These are phyloP conservation scores for Gynandropsis gynandra DNA, from an alignment of 345 rosid genomes.

Conservation along the genomic window DNA sequence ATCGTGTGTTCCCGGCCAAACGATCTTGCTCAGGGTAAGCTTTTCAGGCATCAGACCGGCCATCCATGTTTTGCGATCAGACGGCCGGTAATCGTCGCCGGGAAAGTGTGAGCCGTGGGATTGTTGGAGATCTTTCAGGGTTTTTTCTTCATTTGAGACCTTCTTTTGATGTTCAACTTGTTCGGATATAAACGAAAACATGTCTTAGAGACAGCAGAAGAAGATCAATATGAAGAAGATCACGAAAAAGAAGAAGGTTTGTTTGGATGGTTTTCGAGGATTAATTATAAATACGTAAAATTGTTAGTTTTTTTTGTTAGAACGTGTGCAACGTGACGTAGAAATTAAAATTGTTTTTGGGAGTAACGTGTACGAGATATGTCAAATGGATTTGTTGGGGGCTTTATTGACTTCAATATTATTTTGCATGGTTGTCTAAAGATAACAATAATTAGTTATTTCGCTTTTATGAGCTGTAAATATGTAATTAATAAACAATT, in stretches of 20 bases:
- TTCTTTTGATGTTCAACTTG: conserved; percentile 41
- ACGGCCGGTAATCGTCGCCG: conserved; percentile 51
- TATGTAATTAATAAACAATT: no score
- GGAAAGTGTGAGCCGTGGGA: conserved; percentile 49
- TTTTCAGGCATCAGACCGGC: conserved; percentile 37
- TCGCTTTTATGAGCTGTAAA: no score
- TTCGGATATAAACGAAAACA: conserved; percentile 55
- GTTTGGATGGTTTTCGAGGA: conserved; percentile 25
- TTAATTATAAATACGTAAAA: conserved; percentile 7
- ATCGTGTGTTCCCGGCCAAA: conserved; percentile 94
- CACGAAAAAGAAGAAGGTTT: no score
- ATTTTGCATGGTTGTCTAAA: no score
- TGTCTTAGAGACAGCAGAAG: conserved; percentile 18
- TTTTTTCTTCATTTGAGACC: conserved; percentile 36
- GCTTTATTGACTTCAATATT: no score
- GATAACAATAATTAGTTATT: no score
- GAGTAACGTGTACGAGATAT: no score
- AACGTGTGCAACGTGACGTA: no score
- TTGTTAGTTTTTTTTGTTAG: no score
- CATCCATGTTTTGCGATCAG: conserved; percentile 86
- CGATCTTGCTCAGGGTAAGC: conserved; percentile 49
- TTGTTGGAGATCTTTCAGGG: conserved; percentile 38
- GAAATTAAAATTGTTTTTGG: no score
- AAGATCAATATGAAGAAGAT: conserved; percentile 17
- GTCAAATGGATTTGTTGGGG: no score